Base-by-base conservation (phyloP, 176 grass and related monocot species). In the Calamus simplicifolius region DNA sequence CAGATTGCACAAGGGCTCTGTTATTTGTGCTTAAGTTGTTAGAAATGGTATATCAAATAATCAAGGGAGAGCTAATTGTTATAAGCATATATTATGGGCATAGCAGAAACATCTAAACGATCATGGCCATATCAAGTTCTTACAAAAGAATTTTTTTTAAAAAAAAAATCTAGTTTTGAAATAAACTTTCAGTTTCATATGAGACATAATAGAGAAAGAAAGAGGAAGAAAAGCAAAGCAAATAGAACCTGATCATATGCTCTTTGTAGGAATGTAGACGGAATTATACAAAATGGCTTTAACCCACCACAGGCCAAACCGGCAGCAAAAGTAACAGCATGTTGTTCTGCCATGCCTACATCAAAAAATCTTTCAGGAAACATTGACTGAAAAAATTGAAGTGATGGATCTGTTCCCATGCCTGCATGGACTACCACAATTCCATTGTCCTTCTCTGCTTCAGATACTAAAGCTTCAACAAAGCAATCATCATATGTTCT, bases 351-450 rank as follows among this genome's bases (percentile, higher is more conserved):
- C 4, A 85, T 85, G 38, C 86, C 86, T 23, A 85, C 50, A 64
- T 90, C 78, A 60, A 85, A 90, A 77, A 90, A 90, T 56, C 86
- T 82, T 49, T 90, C 86, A 28, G 82, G 86, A 69, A 85, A 90
- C 72, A 66, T 82, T 13, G 81, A 71, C 65, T 78, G 86, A 60
- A 90, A 90, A 68, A 73, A 60, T 49, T 49, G 54, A 51, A 85
- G 57, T 63, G 86, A 90, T 72, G 23, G 74, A 72, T 90, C 81
- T 19, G 85, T 65, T 75, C 78, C 81, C 78, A 85, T 79, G 52
- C 86, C 86, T 5, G 74, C 86, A 78, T 84, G 78, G 54, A 90
- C 81, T 55, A 85, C 73, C 58, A 90, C 81, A 68, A 90, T 79
- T 26, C 27, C 54, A 27, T 80, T 77, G 58, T 85, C 86, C 69